Base-by-base conservation (phyloP, 495 filamentous ascomycete genomes). In the Friedmanniomyces simplex region DNA sequence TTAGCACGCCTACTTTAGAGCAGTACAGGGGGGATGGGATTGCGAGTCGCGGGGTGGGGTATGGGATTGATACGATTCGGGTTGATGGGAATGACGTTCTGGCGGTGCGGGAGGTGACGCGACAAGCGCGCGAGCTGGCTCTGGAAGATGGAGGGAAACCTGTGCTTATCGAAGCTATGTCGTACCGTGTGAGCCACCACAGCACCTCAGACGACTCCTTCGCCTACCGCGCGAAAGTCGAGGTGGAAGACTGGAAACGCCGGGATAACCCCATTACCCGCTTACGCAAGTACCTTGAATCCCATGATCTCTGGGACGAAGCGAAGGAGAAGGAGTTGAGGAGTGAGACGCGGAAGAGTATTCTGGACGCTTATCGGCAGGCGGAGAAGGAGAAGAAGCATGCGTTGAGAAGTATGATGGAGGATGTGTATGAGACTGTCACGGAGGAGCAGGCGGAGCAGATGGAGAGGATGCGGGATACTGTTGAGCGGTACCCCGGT, bases 21-120 rank as follows among this genome's bases (percentile, higher is more conserved):
- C 93, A 99, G 66, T 99, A 99, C 69, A 86, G 91, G 1, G 93
- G 93, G 11, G 93, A 99, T 66, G 93, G 93, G 2, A 97, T 99
- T 62, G 93, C 94, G 13, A 93, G 87, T 51, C 80, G 93, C 47
- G 93, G 90, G n/a, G 76, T 94, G 10, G 93, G 93, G 0, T 99
- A 99, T 68, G 93, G 93, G 2, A 96, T 99, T 64, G 91, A 96
- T 63, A 97, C 94, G 0, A 88, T 97, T 55, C 82, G 93, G 24
- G 91, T 97, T 0, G 93, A 99, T 66, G 93, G 93, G 4, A 99
- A 99, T 67, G 93, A 99, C 60, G 87, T 99, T 60, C 91, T 91
- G 72, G 93, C 94, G 0, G 89, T 99, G 1, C 78, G 89, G 48
- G 88, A 91, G 68, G 91, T 81, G 0, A 95, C 85, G 28, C 82